Evolutionary conservation across 345 rosid species (phyloP).

Genomic region (Linum lewisii): DNA sequence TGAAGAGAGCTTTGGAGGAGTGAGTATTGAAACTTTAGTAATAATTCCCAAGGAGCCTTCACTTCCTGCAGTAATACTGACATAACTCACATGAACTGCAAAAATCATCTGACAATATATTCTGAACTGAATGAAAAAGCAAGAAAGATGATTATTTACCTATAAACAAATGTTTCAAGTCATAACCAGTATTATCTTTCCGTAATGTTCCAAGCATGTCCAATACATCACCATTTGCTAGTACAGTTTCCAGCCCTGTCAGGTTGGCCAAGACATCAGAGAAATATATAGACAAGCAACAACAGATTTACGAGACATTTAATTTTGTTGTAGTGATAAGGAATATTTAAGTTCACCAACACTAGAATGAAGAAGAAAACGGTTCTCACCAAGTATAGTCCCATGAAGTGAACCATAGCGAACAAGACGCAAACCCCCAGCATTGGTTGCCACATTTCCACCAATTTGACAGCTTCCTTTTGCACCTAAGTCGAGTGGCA

Average conservation of each 20-base stretch:
- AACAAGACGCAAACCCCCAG: constrained; percentile 94
- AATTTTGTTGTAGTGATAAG: constrained; percentile 4
- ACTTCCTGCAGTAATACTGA: constrained; percentile 44
- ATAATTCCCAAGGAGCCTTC: constrained; percentile 96
- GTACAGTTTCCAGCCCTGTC: constrained; percentile 84
- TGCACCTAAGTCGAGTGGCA: constrained; percentile 99
- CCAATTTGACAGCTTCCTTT: constrained; percentile 99
- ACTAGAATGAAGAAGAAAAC: background rate
- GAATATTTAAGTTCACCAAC: constrained; percentile 5
- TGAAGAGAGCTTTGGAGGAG: constrained; percentile 74
- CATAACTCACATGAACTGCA: constrained; percentile 7
- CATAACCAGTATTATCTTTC: constrained; percentile 94
- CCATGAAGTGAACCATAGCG: constrained; percentile 98
- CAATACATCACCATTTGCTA: constrained; percentile 80
- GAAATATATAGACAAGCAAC: background rate
- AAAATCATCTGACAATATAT: constrained; percentile 4
- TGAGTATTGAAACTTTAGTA: constrained; percentile 83
- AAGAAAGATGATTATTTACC: constrained; percentile 31
- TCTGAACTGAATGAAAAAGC: constrained; percentile 4
- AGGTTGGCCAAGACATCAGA: constrained; percentile 7
- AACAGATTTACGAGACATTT: background rate
- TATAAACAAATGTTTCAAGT: constrained; percentile 89
- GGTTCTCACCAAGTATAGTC: constrained; percentile 62
- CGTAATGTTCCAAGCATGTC: constrained; percentile 92
- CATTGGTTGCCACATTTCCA: constrained; percentile 97